A percentile compares a stretch with the other conserved stretches of the same genome.
Evolutionary conservation across 768 basidiomycete species (phyloP).

Genomic region (Sarcodon aspratus): DNA sequence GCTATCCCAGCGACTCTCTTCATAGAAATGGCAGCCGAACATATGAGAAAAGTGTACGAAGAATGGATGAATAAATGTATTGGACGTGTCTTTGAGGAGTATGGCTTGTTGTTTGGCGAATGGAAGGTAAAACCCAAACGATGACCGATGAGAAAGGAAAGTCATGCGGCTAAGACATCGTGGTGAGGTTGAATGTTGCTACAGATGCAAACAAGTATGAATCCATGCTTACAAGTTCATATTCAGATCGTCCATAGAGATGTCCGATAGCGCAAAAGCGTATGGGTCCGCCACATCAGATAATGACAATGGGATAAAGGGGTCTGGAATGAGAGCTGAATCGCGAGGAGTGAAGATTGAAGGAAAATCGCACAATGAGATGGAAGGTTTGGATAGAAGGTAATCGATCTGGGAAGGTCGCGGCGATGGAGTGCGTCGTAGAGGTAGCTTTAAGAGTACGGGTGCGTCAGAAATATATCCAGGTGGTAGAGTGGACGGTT

Average conservation of each 20-base stretch:
- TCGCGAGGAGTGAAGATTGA: not conserved
- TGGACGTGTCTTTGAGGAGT: slow-evolving; percentile 11
- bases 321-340: not conserved
- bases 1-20: slow-evolving; percentile 1
- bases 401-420: not conserved
- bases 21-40: slow-evolving; percentile 13
- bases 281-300: not conserved
- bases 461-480: too few species aligned
- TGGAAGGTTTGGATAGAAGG: not conserved
- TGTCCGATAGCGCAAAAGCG: not conserved
- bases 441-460: not conserved
- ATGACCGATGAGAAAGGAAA: slow-evolving; percentile 11
- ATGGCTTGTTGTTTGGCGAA: slow-evolving; percentile 12
- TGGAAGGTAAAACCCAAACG: slow-evolving; percentile 11
- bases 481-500: too few species aligned
- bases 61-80: slow-evolving; percentile 10
- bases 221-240: not conserved
- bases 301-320: not conserved
- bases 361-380: not conserved
- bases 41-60: slow-evolving; percentile 13
- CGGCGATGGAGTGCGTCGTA: not conserved
- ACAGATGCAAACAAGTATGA: too few species aligned
- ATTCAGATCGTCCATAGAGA: not conserved
- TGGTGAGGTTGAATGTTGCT: not conserved
- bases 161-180: slow-evolving; percentile 8